A percentile compares a stretch with the other conserved stretches of the same genome.
phyloP scores from a whole-genome alignment of 2,329 filamentous ascomycete species.

The Grosmannia penicillata region DNA sequence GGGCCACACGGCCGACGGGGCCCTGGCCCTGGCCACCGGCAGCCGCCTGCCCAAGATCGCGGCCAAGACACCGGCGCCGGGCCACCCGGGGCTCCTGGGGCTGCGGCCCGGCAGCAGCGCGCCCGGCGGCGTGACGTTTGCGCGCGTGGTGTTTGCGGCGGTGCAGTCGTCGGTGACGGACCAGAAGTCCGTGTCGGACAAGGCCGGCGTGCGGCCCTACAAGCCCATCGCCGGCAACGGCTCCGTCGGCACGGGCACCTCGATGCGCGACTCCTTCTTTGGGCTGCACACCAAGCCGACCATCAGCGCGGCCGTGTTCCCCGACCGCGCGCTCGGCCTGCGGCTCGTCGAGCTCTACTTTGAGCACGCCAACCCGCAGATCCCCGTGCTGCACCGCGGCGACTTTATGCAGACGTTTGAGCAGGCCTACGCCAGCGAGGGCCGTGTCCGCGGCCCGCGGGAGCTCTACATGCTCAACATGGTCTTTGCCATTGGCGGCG shows the following conservation, averaged over 20 bases:
- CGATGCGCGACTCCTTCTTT: conserved; percentile 92
- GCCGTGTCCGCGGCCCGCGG: conserved; percentile 52
- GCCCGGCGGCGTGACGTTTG: conserved; percentile 85
- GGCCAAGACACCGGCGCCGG: too few species aligned
- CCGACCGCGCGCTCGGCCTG: conserved; percentile 57
- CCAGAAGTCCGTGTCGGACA: conserved; percentile 53
- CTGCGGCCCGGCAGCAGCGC: conserved; percentile 60
- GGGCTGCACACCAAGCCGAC: conserved; percentile 84
- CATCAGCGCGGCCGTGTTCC: conserved; percentile 75
- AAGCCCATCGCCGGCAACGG: conserved; percentile 32
- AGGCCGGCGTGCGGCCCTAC: conserved; percentile 43
- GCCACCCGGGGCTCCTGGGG: conserved; percentile 14
- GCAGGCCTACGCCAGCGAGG: conserved; percentile 57
- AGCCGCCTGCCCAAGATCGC: conserved; percentile 26
- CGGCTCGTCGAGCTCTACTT: conserved; percentile 76
- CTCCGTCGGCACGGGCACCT: conserved; percentile 43
- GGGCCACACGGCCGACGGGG: too few species aligned
- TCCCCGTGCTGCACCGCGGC: conserved; percentile 75
- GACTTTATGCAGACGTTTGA: conserved; percentile 88
- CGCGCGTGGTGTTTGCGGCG: conserved; percentile 82
- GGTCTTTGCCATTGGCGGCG: conserved; percentile 89
- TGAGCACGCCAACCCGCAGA: conserved; percentile 91
- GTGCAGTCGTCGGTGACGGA: conserved; percentile 59
- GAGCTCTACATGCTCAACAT: conserved; percentile 95
- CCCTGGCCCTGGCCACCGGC: neutral